Percentiles rank a stretch among this genome's conserved stretches.
Conservation (phyloP, 2,329 filamentous ascomycete species). For the Septoria linicola region DNA sequence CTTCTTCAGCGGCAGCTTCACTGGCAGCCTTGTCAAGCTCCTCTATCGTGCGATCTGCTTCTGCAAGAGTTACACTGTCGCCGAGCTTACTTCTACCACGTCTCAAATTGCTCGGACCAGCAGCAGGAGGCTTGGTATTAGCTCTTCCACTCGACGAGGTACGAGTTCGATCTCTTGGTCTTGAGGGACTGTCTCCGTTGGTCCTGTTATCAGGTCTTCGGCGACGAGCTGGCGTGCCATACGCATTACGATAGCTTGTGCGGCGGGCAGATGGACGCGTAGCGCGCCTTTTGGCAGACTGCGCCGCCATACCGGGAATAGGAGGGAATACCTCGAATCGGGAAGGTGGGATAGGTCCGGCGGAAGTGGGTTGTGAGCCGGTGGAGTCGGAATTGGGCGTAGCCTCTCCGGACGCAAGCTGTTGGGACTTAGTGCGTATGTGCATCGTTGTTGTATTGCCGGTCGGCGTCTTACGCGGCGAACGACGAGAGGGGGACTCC, state of each 20-base stretch:
- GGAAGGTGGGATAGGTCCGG: slow-evolving; percentile 60
- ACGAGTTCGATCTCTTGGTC: slow-evolving; percentile 6
- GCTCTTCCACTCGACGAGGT: slow-evolving; percentile 1
- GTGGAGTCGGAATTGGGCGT: slow-evolving; percentile 28
- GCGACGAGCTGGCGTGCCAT: slow-evolving; percentile 31
- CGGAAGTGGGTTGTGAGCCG: slow-evolving; percentile 32
- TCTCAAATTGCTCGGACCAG: slow-evolving; percentile 25
- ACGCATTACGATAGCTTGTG: slow-evolving; percentile 26
- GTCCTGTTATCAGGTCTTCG: slow-evolving; percentile 14
- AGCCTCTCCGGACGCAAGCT: slow-evolving; percentile 24
- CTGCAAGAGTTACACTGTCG: slow-evolving; percentile 35
- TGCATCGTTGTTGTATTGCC: slow-evolving; percentile 21
- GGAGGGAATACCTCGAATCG: slow-evolving; percentile 79
- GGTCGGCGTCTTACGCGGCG: slow-evolving; percentile 37
- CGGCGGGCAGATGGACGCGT: slow-evolving; percentile 34
- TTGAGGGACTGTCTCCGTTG: slow-evolving; percentile 14
- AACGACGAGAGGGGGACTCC: slow-evolving; percentile 33
- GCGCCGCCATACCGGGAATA: slow-evolving; percentile 51
- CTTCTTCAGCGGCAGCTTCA: slow-evolving; percentile 24
- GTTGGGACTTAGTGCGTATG: slow-evolving; percentile 14
- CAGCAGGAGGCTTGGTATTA: slow-evolving; percentile 14
- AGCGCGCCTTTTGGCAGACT: slow-evolving; percentile 34
- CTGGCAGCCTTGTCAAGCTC: slow-evolving; percentile 27
- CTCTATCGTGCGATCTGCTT: slow-evolving; percentile 26
- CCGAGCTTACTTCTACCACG: slow-evolving; percentile 48